Evolutionary conservation across 2,329 filamentous ascomycete genomes (phyloP), one percentile per base, ranked within the genome.

Genomic region (Alternaria novae-zelandiae): DNA sequence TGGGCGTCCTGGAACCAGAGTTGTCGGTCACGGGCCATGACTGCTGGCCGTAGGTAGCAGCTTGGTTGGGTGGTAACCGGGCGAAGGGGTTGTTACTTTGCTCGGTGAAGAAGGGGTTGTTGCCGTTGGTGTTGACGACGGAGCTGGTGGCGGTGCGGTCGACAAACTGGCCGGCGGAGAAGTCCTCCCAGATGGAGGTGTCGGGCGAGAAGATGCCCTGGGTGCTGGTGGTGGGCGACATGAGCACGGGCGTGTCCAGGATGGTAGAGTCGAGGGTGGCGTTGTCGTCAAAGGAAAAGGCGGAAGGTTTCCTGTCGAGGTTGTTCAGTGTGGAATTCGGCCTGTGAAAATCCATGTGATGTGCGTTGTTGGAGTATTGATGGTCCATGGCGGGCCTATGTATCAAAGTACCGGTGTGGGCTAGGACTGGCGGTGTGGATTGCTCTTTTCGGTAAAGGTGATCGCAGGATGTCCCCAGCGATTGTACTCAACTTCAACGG

Each of bases 1-100:
- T 88, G 15, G 91, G 91, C 7, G 92, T 95, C 79, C 89, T 90
- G 66, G 92, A 88, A 56, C 89, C 91, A 25, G 91, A 91, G 71
- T 83, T 84, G 70, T 88, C 86, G 77, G 90, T 45, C 46, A 82
- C 85, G 54, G 88, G 83, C 91, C 91, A 94, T 65, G 82, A 78
- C 66, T 83, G 83, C 70, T 86, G 84, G 61, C 80, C 80, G 67
- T 85, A 82, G 66, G 76, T 78, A 76, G 74, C 80, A 65, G 81
- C 79, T 66, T 84, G 84, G 62, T 82, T 79, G 43, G 83, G 78
- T 23, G 84, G 83, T 65, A 90, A 83, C 63, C 88, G 88, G 82
- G 90, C 86, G 82, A 91, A 94, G 54, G 88, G 88, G 81, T 83
- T 83, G 76, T 81, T 84, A 70, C 81, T 79, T 68, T 85, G 75